Evolutionary conservation across 108 stramenopile genomes (phyloP).

Genomic region (Seminavis robusta): DNA sequence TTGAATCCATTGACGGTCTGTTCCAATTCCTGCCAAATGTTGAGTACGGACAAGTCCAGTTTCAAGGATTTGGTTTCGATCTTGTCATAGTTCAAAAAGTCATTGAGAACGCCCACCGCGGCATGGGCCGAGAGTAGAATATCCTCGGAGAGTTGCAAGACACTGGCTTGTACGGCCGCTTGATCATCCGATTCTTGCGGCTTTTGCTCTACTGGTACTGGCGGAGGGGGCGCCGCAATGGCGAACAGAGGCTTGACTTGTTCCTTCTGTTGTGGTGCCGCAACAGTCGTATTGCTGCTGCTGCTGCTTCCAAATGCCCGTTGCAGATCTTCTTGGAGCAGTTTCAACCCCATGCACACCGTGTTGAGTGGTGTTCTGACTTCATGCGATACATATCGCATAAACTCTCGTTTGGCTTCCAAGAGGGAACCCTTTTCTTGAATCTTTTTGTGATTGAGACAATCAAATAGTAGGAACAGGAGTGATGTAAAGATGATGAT

Average conservation of each 20-base stretch:
- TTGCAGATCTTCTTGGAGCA: slow-evolving; percentile 21
- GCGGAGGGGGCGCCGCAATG: background rate
- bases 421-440: slow-evolving; percentile 8
- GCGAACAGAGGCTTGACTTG: background rate
- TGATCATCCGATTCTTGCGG: background rate
- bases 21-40: slow-evolving; percentile 3
- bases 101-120: slow-evolving; percentile 16
- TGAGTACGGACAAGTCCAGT: slow-evolving; percentile 4
- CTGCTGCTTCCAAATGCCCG: background rate
- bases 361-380: slow-evolving; percentile 34
- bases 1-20: slow-evolving; percentile 6
- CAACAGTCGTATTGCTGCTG: background rate
- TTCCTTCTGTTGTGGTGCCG: background rate
- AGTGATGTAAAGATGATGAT: slow-evolving; percentile 19
- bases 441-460: slow-evolving; percentile 26
- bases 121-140: slow-evolving; percentile 1
- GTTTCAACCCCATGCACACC: slow-evolving; percentile 35
- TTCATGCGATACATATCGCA: background rate
- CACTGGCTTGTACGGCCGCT: too few species aligned
- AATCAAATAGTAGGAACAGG: slow-evolving; percentile 33
- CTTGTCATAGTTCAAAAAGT: slow-evolving; percentile 26
- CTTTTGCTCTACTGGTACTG: background rate
- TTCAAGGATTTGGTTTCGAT: slow-evolving; percentile 13
- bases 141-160: slow-evolving; percentile 3
- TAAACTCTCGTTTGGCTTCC: slow-evolving; percentile 29